Percentiles rank a stretch among this genome's conserved stretches.
Conservation (phyloP, 306 rosid genomes). For the Rosa multiflora region DNA sequence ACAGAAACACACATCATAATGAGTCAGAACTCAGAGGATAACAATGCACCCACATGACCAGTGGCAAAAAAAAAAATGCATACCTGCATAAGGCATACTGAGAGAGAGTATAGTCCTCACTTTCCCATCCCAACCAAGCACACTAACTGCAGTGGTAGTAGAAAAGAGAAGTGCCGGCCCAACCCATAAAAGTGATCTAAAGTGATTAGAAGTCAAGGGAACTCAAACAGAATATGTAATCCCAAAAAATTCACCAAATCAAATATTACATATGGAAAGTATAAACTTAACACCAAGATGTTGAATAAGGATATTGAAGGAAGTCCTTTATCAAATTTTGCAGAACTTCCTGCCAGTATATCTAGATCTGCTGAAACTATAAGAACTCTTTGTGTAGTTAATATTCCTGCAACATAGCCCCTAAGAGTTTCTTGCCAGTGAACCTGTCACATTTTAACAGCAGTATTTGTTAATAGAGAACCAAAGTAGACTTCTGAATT, state of each 20-base stretch:
- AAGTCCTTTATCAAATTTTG: conserved; percentile 88
- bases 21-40: conserved; percentile 27
- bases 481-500: no score
- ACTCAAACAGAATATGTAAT: conserved; percentile 28
- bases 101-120: conserved; percentile 85
- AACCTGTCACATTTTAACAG: conserved; percentile 56
- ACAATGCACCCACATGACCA: conserved; percentile 18
- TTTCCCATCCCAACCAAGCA: conserved; percentile 99
- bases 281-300: conserved; percentile 8
- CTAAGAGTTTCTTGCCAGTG: conserved; percentile 98
- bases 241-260: conserved; percentile 9
- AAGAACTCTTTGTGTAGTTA: conserved; percentile 86
- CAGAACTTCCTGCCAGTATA: conserved; percentile 69
- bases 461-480: not conserved
- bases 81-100: conserved; percentile 84
- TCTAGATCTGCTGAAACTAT: conserved; percentile 86
- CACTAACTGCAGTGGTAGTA: conserved; percentile 78
- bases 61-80: conserved; percentile 16
- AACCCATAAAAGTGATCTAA: conserved; percentile 93
- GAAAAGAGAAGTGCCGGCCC: conserved; percentile 98
- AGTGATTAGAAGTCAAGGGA: conserved; percentile 71
- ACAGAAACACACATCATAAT: conserved; percentile 29
- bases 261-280: not conserved
- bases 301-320: conserved; percentile 87
- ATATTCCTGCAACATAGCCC: conserved; percentile 92